These are phyloP conservation scores for Populus davidiana DNA, from an alignment of 345 rosid genomes.

Conservation along the genomic window DNA sequence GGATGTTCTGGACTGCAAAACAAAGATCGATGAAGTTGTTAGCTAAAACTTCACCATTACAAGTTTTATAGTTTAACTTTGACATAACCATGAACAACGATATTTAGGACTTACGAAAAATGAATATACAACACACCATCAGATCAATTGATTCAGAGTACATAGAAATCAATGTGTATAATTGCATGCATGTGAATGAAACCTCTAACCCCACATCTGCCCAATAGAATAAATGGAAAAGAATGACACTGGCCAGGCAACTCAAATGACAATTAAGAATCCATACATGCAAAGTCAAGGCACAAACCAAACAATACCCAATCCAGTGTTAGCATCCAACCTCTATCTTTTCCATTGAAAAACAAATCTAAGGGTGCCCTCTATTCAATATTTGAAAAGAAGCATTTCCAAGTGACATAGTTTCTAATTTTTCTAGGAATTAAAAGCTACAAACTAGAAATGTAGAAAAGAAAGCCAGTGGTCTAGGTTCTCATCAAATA, in stretches of 20 bases:
- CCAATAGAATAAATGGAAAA: background rate
- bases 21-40: conserved; percentile 11
- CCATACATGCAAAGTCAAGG: background rate
- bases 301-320: background rate
- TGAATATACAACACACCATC: background rate
- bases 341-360: background rate
- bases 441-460: background rate
- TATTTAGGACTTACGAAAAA: background rate
- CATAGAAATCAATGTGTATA: background rate
- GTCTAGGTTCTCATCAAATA: background rate
- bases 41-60: background rate
- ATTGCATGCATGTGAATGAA: background rate
- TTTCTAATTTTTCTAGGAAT: background rate
- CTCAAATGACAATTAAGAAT: background rate
- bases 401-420: background rate
- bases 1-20: conserved; percentile 88
- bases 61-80: background rate
- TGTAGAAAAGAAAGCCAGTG: background rate
- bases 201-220: background rate
- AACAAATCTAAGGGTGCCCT: background rate
- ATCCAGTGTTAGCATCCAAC: background rate
- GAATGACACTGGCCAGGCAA: background rate
- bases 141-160: background rate
- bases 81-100: background rate
- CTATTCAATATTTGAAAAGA: background rate